Evolutionary conservation across 805 yeast species (phyloP).

Genomic region (Nakazawaea pomicola): DNA sequence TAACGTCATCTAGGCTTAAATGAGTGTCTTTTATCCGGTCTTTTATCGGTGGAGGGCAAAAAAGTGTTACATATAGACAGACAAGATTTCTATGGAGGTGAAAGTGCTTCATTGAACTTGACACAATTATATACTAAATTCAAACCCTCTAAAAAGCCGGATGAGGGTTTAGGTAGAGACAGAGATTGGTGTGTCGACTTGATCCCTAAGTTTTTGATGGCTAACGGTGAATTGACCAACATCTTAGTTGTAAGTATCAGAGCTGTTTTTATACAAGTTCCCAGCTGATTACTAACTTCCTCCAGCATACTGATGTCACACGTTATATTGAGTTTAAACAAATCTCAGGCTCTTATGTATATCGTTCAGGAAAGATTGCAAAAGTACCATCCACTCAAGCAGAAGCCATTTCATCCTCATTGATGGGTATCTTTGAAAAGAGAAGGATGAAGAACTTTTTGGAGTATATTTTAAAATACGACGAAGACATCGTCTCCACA

Average conservation of each 20-base stretch:
- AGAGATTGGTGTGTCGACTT: constrained; percentile 98
- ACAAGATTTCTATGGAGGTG: constrained; percentile 95
- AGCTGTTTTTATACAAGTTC: not conserved
- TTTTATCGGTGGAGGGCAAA: constrained; percentile 95
- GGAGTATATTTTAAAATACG: constrained; percentile 79
- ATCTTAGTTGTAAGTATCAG: constrained; percentile 50
- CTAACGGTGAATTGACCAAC: constrained; percentile 94
- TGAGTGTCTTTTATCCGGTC: constrained; percentile 91
- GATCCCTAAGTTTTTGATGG: constrained; percentile 96
- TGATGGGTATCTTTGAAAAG: constrained; percentile 96
- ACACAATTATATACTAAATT: constrained; percentile 74
- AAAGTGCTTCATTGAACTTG: constrained; percentile 72
- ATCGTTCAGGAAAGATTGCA: constrained; percentile 83
- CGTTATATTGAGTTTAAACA: constrained; percentile 95
- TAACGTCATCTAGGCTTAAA: constrained; percentile 93
- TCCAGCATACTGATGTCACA: constrained; percentile 86
- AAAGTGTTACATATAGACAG: constrained; percentile 95
- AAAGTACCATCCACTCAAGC: constrained; percentile 91
- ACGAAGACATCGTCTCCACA: constrained; percentile 72
- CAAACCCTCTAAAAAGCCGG: constrained; percentile 75
- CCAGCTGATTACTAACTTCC: constrained; percentile 1
- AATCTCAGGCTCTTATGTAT: constrained; percentile 92
- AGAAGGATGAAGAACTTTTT: constrained; percentile 89
- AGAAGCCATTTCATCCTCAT: constrained; percentile 87
- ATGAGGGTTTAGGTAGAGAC: constrained; percentile 75